These are phyloP conservation scores for Rhodotorula glutinis DNA, from an alignment of 1,284 basidiomycete species.

Conservation along the genomic window DNA sequence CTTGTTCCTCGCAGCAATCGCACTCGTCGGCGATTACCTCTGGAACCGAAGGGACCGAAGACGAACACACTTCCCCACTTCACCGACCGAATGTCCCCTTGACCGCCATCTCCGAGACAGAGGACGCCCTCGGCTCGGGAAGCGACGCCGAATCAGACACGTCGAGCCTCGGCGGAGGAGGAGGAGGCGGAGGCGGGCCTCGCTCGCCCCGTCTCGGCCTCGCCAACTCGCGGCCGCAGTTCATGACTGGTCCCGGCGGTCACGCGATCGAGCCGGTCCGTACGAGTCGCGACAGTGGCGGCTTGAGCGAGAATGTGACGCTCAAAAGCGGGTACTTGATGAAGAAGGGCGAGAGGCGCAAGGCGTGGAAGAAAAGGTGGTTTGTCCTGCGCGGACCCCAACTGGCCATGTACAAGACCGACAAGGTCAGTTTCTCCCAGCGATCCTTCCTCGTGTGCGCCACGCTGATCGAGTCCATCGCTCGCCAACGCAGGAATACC, in stretches of 20 bases:
- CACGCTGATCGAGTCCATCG: not conserved
- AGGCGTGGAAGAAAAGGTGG: constrained; percentile 99
- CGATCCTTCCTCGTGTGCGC: not conserved
- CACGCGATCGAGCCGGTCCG: constrained; percentile 4
- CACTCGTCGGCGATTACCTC: not conserved
- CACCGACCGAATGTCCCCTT: constrained; percentile 22
- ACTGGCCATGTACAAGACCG: constrained; percentile 95
- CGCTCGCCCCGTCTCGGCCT: not conserved
- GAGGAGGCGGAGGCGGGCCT: not conserved
- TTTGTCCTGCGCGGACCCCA: constrained; percentile 89
- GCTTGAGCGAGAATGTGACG: constrained; percentile 59
- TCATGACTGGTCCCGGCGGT: not conserved
- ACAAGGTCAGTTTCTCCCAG: constrained; percentile 50
- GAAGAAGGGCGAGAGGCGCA: constrained; percentile 95
- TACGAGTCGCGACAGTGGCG: constrained; percentile 43
- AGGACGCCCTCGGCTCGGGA: constrained; percentile 20
- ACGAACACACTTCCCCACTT: not conserved
- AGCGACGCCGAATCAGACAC: constrained; percentile 32
- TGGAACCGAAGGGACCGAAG: constrained; percentile 10
- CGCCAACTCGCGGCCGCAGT: not conserved
- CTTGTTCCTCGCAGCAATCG: not conserved
- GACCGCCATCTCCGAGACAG: constrained; percentile 37
- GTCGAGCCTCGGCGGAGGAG: constrained; percentile 14
- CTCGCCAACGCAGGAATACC: constrained; percentile 62
- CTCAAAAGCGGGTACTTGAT: constrained; percentile 87